Evolutionary conservation across 805 yeast genomes (phyloP).

Genomic region (Hanseniaspora valbyensis): DNA sequence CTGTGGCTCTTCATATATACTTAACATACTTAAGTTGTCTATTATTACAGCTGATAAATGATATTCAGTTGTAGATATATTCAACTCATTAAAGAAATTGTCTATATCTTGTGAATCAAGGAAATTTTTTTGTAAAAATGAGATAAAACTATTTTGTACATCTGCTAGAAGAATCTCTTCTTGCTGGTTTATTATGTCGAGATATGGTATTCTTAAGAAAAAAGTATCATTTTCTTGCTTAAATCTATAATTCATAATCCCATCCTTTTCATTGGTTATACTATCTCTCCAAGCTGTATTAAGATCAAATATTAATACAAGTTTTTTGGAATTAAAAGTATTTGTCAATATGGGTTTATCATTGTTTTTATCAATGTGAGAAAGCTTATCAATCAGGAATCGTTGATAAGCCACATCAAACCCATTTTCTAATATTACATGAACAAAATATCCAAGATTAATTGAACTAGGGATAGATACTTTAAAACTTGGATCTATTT

Average conservation of each 20-base stretch:
- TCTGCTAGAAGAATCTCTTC: neutral
- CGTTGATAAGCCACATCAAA: neutral
- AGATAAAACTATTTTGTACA: neutral
- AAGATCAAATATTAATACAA: constrained; percentile 4
- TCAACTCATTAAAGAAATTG: neutral
- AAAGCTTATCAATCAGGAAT: neutral
- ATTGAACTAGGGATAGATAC: neutral
- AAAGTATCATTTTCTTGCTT: too few species aligned
- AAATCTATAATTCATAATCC: neutral
- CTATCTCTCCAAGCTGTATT: neutral
- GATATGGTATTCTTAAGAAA: neutral
- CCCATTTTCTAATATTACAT: neutral
- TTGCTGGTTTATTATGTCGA: too few species aligned
- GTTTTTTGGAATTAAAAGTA: neutral
- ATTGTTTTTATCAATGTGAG: neutral
- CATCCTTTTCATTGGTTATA: neutral
- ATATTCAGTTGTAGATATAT: neutral
- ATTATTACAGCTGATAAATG: neutral
- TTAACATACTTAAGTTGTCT: neutral
- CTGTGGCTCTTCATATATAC: constrained; percentile 4
- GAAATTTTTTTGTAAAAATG: neutral
- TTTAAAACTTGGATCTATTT: neutral
- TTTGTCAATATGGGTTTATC: neutral
- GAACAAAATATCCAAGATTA: neutral
- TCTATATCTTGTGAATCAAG: neutral